Percentiles rank a stretch among this genome's conserved stretches.
phyloP scores from a whole-genome alignment of 2,329 filamentous ascomycete species.

The Hypoxylon sp. region DNA sequence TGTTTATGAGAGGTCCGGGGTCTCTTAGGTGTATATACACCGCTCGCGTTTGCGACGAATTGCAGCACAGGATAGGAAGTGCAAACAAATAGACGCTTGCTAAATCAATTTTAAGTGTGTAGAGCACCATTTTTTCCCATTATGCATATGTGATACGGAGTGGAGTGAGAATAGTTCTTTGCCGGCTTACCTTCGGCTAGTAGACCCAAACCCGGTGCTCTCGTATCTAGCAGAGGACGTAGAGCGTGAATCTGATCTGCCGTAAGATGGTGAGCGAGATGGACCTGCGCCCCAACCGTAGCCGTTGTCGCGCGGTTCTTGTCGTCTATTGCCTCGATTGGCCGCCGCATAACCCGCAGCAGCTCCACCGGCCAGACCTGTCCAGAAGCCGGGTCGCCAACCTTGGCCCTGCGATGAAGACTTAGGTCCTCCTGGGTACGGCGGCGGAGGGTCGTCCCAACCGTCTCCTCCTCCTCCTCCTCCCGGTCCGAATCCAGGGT shows the following conservation, averaged over 20 bases:
- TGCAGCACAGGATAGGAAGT: slow-evolving; percentile 35
- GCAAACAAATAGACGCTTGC: slow-evolving; percentile 29
- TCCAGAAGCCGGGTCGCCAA: slow-evolving; percentile 84
- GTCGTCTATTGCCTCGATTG: slow-evolving; percentile 58
- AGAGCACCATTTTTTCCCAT: slow-evolving; percentile 1
- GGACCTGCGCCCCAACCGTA: slow-evolving; percentile 52
- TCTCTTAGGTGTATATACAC: slow-evolving; percentile 33
- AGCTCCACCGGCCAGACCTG: slow-evolving; percentile 75
- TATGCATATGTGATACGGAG: neutral
- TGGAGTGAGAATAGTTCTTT: slow-evolving; percentile 3
- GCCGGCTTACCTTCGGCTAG: slow-evolving; percentile 66
- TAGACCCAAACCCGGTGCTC: slow-evolving; percentile 81
- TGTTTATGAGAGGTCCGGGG: slow-evolving; percentile 11
- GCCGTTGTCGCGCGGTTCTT: slow-evolving; percentile 50
- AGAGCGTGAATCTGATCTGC: slow-evolving; percentile 57
- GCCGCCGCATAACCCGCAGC: slow-evolving; percentile 78
- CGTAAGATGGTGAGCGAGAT: slow-evolving; percentile 52
- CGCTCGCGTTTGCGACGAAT: slow-evolving; percentile 19
- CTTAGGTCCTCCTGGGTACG: slow-evolving; percentile 64
- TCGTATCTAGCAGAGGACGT: slow-evolving; percentile 69
- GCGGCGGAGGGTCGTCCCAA: slow-evolving; percentile 67
- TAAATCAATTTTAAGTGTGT: slow-evolving; percentile 10
- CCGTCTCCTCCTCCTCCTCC: slow-evolving; percentile 58
- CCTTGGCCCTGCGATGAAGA: slow-evolving; percentile 58
- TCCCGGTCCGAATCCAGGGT: slow-evolving; percentile 60